These are phyloP conservation scores for Garcia nutans DNA, from an alignment of 345 rosid genomes.

Conservation along the genomic window DNA sequence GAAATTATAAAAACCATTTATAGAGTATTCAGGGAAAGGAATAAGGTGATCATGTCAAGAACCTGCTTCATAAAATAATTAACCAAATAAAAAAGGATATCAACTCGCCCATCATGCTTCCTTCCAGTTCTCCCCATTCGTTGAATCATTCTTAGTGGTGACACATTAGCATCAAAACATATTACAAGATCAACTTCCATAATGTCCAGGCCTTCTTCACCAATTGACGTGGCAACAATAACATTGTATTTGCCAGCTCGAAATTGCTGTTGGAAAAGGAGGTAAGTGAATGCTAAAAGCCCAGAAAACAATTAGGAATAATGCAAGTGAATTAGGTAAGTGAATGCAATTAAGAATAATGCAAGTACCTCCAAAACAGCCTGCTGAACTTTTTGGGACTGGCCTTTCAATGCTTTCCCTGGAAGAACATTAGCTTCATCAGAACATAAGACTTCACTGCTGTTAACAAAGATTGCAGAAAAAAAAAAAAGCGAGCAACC, in stretches of 20 bases:
- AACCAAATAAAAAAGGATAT: constrained; percentile 65
- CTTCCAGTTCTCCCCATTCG: constrained; percentile 99
- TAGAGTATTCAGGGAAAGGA: neutral
- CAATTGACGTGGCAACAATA: constrained; percentile 97
- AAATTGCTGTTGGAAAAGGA: constrained; percentile 59
- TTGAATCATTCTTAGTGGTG: constrained; percentile 97
- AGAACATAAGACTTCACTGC: neutral
- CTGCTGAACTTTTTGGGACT: constrained; percentile 92
- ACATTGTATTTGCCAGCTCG: constrained; percentile 93
- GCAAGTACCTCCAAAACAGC: constrained; percentile 79
- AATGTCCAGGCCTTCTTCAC: constrained; percentile 96
- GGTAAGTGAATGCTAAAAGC: constrained; percentile 27
- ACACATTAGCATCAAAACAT: constrained; percentile 95
- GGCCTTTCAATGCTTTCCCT: constrained; percentile 88
- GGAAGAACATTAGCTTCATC: constrained; percentile 15
- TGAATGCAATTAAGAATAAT: constrained; percentile 20
- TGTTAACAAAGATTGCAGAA: constrained; percentile 7
- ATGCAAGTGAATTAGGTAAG: too few relatives aligned
- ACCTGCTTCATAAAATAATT: constrained; percentile 8
- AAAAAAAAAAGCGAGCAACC: neutral
- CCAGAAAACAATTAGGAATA: constrained; percentile 23
- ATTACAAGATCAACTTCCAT: constrained; percentile 98
- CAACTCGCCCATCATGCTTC: constrained; percentile 91
- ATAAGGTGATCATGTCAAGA: neutral
- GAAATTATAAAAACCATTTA: neutral